Evolutionary conservation across 768 basidiomycete genomes (phyloP).

Genomic region (Lyophyllum shimeji): DNA sequence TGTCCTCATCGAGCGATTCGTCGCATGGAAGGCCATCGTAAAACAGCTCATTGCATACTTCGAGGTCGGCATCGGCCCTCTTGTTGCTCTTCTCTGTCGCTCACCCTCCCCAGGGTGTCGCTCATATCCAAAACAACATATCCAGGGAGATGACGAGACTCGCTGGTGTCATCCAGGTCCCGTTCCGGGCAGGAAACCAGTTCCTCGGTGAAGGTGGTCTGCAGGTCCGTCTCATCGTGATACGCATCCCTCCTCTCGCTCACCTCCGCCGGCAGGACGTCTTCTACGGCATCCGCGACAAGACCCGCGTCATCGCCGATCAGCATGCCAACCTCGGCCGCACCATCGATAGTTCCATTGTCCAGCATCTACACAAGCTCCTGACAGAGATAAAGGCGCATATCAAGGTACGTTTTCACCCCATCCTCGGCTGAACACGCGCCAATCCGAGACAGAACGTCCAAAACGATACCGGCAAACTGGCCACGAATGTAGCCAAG

Average conservation of each 20-base stretch:
- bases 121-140: constrained; percentile 93
- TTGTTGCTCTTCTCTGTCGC: background rate
- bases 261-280: constrained; percentile 59
- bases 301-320: constrained; percentile 90
- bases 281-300: constrained; percentile 91
- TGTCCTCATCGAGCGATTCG: constrained; percentile 92
- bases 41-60: constrained; percentile 95
- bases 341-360: constrained; percentile 95
- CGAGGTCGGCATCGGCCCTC: constrained; percentile 41
- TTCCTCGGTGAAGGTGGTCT: constrained; percentile 98
- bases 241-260: constrained; percentile 3
- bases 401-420: constrained; percentile 64
- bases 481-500: constrained; percentile 87
- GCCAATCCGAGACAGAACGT: constrained; percentile 55
- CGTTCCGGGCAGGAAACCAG: constrained; percentile 93
- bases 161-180: constrained; percentile 94
- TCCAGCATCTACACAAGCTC: constrained; percentile 97
- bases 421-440: background rate
- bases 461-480: constrained; percentile 93
- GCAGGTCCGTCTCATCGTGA: constrained; percentile 49
- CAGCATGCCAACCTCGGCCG: constrained; percentile 95
- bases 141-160: constrained; percentile 92
- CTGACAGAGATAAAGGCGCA: constrained; percentile 95
- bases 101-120: constrained; percentile 38
- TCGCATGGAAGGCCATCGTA: constrained; percentile 94